Evolutionary conservation across 805 yeast genomes (phyloP), one percentile per base, ranked within the genome.

Genomic region (Yarrowia keelungensis): DNA sequence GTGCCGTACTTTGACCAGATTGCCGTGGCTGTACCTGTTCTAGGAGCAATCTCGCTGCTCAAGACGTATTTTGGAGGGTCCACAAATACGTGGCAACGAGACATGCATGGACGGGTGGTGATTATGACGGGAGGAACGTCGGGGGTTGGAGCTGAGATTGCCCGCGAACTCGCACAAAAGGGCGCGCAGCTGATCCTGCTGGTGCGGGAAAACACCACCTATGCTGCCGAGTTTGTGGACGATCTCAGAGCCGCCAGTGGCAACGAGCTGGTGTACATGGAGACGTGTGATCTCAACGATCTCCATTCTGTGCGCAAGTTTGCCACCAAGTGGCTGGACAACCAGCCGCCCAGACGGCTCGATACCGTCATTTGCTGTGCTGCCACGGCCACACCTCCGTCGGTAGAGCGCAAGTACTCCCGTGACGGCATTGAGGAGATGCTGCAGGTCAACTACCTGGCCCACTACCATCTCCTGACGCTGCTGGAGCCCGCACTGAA

Each of bases 241-340:
- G 96, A 91, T 74, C 78, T 95, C 69, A 83, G 98, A 70, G 88
- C 86, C 11, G 79, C 77, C 22, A 88, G 93, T 19, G 83, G 82
- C 54, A 95, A 93, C 78, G 84, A 84, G 67, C 76, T 94, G 82
- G 86, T 95, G 56, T 94, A 91, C 77, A 93, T 95, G n/a, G 99
- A 95, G 75, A 85, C 88, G 73, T 92, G 97, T 77, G 96, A 95
- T 76, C 81, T 95, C 69, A 80, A 86, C 16, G 87, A 91, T 68
- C 80, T 95, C 69, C 81, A 87, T 75, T 87, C 92, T 2, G 84
- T 95, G 12, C 84, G 99, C 73, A 87, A 87, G 75, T 95, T 95
- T 81, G 98, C 97, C 38, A 93, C 98, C 1, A 87, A 84, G 70
- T 95, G 98, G 98, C 82, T 95, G 70, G 97, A 95, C 77, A 92